Evolutionary conservation across 148 eudicot species (phyloP).

Genomic region (Dianthus caryophyllus): DNA sequence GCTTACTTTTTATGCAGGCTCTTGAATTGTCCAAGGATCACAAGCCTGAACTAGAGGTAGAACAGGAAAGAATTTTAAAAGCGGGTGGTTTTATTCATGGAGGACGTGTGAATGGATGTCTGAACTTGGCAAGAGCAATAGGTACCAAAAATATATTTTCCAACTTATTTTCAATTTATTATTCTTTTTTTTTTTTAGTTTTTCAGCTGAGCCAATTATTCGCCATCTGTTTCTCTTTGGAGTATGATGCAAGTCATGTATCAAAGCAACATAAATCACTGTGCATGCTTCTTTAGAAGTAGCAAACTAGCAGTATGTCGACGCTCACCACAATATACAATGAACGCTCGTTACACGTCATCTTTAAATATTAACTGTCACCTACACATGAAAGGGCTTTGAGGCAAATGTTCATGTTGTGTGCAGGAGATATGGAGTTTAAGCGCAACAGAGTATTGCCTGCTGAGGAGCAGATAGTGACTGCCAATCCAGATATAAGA

Average conservation of each 20-base stretch:
- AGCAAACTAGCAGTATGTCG: background rate
- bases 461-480: slow-evolving; percentile 67
- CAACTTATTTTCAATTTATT: slow-evolving; percentile 13
- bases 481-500: slow-evolving; percentile 70
- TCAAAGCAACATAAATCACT: background rate
- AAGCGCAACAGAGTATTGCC: slow-evolving; percentile 58
- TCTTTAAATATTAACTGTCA: background rate
- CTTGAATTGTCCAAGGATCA: slow-evolving; percentile 65
- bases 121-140: slow-evolving; percentile 75
- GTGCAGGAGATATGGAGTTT: slow-evolving; percentile 74
- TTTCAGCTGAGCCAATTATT: no score
- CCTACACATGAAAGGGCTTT: background rate
- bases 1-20: slow-evolving; percentile 46
- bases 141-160: slow-evolving; percentile 33
- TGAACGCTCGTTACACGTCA: background rate
- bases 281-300: no score
- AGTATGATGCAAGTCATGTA: background rate
- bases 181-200: background rate
- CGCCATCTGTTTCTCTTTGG: background rate
- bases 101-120: slow-evolving; percentile 77
- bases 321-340: background rate
- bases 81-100: slow-evolving; percentile 74
- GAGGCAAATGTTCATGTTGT: slow-evolving; percentile 7
- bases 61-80: slow-evolving; percentile 57
- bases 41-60: slow-evolving; percentile 63